Conservation (phyloP, 805 yeast species). For the Wickerhamomyces alni region DNA sequence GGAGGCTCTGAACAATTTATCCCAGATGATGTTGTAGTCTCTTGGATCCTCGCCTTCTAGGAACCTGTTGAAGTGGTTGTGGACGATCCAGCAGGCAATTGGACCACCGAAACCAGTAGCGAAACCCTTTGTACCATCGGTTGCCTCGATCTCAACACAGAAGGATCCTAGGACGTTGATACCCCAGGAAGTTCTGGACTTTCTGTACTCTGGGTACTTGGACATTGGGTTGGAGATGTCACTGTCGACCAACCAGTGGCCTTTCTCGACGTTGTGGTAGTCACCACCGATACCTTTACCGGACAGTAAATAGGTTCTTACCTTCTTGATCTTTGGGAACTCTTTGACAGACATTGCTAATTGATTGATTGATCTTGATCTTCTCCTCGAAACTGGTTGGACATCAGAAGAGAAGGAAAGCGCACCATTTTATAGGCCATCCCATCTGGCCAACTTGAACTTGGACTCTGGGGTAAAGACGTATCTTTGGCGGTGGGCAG, state of each 20-base stretch:
- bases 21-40: conserved; percentile 40
- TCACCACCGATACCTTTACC: conserved; percentile 47
- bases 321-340: conserved; percentile 38
- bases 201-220: conserved; percentile 37
- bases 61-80: conserved; percentile 41
- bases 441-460: neutral
- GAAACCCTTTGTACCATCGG: conserved; percentile 43
- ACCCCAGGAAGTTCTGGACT: conserved; percentile 43
- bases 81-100: conserved; percentile 42
- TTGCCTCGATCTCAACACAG: conserved; percentile 41
- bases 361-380: too few species aligned
- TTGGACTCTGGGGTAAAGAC: neutral
- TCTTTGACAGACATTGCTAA: conserved; percentile 21
- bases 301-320: conserved; percentile 35
- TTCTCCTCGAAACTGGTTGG: too few species aligned
- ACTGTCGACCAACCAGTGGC: conserved; percentile 45
- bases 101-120: conserved; percentile 52
- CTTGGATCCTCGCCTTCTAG: conserved; percentile 42
- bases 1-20: conserved; percentile 41
- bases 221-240: conserved; percentile 46
- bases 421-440: neutral
- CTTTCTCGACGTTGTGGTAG: conserved; percentile 42
- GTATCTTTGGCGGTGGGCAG: too few species aligned
- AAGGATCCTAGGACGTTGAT: conserved; percentile 45
- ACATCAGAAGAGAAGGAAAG: neutral